Evolutionary conservation across 345 rosid genomes (phyloP), one percentile per base, ranked within the genome.

Genomic region (Rubroshorea leprosula): DNA sequence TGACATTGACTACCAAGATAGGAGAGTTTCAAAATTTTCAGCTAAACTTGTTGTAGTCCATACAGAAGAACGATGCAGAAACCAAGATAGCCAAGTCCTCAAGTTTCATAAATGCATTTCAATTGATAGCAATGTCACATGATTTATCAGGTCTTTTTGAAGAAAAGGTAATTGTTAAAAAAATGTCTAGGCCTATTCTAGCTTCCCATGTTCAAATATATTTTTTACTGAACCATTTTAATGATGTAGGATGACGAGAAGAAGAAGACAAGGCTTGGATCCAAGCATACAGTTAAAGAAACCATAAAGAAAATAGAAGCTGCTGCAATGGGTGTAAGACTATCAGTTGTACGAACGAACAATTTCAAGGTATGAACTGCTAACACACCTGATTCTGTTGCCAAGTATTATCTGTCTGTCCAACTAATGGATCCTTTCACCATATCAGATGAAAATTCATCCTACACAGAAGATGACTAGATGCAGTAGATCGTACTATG

Each of bases 81-180:
- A 61, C 62, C 62, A 69, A 74, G 60, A 75, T 70, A 23, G 61
- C 64, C 1, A 75, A 69, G 43, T 76, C 87, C 24, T 72, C 98
- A 23, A 86, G 78, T 56, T 92, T 84, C 73, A 83, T 92, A 66
- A 89, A 86, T 68, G 98, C 98, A 24, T 92, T 92, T 65, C 84
- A 84, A 63, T 66, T 89, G 79, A 89, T 89, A 72, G 96, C 96
- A 55, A 89, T 89, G 98, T 92, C 95, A 35, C 75, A 75, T 44
- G 98, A 92, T 79, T 74, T 89, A 75, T 89, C 95, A 25, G 93
- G 96, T 68, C 95, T 86, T 12, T 92, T 92, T 13, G 89, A 83
- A 82, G 91, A 77, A 63, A 78, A 77, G 81, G 98, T 71, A 35
- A 3, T 63, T 35, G 41, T 35, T 35, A 35, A 35, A 35, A 3